Percentiles rank a stretch among this genome's conserved stretches.
These are phyloP conservation scores for Kernera saxatilis DNA, from an alignment of 345 rosid species.

Conservation along the genomic window DNA sequence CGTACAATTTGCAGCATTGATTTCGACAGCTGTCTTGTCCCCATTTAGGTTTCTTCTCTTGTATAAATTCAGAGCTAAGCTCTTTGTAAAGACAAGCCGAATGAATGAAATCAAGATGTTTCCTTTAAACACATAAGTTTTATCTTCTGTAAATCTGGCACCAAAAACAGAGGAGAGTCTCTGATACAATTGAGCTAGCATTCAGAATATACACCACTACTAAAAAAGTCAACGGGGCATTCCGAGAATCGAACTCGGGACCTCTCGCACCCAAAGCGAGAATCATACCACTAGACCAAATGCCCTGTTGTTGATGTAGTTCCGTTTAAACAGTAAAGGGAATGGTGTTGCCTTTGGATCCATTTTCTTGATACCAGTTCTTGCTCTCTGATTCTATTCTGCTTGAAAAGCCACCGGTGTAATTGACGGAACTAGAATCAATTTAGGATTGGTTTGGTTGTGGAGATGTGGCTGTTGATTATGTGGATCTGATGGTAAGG, in stretches of 20 bases:
- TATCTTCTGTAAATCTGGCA: not conserved
- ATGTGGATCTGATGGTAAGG: not conserved
- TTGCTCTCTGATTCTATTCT: not conserved
- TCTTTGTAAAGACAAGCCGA: too few species aligned
- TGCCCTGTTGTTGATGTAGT: not conserved
- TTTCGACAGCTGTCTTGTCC: too few species aligned
- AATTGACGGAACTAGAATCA: not conserved
- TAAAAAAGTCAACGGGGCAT: conserved; percentile 6
- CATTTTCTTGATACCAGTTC: not conserved
- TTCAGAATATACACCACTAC: not conserved
- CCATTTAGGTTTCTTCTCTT: too few species aligned
- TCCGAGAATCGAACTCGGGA: conserved; percentile 85
- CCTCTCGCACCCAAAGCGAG: conserved; percentile 8
- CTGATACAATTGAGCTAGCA: not conserved
- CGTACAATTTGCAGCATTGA: too few species aligned
- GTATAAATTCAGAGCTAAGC: too few species aligned
- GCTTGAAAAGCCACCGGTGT: not conserved
- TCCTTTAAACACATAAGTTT: too few species aligned
- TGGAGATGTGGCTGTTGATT: not conserved
- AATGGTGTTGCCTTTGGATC: not conserved
- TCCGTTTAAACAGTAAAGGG: not conserved
- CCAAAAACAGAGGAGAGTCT: not conserved
- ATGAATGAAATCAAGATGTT: too few species aligned
- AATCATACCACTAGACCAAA: conserved; percentile 17
- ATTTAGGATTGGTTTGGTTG: not conserved